A percentile compares a stretch with the other conserved stretches of the same genome.
Evolutionary conservation across 2,329 filamentous ascomycete genomes (phyloP).

Genomic region (Fusarium denticulatum): DNA sequence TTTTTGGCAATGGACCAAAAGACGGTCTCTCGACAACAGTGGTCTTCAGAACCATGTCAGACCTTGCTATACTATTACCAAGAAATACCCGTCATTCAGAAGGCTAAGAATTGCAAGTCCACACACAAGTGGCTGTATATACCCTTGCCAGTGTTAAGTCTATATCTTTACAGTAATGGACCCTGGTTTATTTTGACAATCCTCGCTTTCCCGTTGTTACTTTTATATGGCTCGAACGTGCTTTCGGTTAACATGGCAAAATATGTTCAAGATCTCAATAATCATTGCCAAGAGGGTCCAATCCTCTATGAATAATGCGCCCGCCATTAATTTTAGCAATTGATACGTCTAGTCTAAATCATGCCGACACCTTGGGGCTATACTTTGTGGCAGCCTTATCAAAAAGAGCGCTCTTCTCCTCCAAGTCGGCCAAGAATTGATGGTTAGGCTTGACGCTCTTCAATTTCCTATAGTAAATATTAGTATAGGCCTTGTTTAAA

Average conservation of each 20-base stretch:
- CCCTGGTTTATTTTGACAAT: constrained; percentile 16
- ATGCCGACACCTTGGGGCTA: constrained; percentile 78
- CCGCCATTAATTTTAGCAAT: constrained; percentile 46
- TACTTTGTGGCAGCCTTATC: constrained; percentile 89
- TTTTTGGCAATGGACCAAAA: neutral
- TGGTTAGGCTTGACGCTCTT: constrained; percentile 73
- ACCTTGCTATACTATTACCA: neutral
- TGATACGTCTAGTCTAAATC: constrained; percentile 27
- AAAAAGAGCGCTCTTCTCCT: constrained; percentile 88
- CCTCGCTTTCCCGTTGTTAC: neutral
- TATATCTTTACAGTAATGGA: neutral
- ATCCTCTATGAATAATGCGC: constrained; percentile 44
- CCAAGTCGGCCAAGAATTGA: constrained; percentile 75
- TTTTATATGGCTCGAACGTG: neutral
- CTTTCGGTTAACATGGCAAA: neutral
- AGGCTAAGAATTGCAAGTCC: neutral
- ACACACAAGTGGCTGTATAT: neutral
- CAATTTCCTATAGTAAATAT: constrained; percentile 60
- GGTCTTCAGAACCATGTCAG: neutral
- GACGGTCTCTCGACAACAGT: neutral
- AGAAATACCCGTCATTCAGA: neutral
- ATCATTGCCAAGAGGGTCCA: constrained; percentile 33
- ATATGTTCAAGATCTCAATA: constrained; percentile 29
- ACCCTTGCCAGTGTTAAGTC: neutral
- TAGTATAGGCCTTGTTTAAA: constrained; percentile 28